A percentile compares a stretch with the other conserved stretches of the same genome.
phyloP scores from a whole-genome alignment of 257 asterid genomes.

The Nicotiana obtusifolia region DNA sequence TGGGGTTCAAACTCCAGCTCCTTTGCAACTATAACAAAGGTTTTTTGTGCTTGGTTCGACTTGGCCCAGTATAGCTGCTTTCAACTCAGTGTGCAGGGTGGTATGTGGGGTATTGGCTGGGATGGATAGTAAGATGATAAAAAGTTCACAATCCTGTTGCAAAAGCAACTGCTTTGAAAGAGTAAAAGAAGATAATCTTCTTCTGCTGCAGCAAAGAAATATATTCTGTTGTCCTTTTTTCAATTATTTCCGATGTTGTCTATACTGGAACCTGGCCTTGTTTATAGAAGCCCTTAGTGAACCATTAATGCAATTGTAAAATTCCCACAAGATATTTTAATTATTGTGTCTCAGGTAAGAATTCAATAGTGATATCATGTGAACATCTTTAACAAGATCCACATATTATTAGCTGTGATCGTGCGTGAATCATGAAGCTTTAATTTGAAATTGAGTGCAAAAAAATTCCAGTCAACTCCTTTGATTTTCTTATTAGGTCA shows the following conservation, averaged over 20 bases:
- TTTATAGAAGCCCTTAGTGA: neutral
- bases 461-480: neutral
- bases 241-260: neutral
- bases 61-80: neutral
- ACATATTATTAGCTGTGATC: neutral
- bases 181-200: neutral
- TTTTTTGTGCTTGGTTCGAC: neutral
- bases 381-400: neutral
- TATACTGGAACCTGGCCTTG: neutral
- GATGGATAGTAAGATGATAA: neutral
- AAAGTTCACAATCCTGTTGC: neutral
- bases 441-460: neutral
- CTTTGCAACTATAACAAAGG: neutral
- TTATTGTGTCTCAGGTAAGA: neutral
- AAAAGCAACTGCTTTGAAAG: neutral
- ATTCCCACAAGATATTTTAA: neutral
- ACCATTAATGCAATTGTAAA: neutral
- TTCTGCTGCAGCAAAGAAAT: neutral
- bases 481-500: neutral
- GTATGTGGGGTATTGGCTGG: neutral
- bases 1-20: neutral
- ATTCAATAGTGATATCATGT: neutral
- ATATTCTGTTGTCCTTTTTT: neutral
- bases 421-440: constrained; percentile 2
- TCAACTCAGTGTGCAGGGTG: neutral